Percentiles rank a stretch among this genome's conserved stretches.
Evolutionary conservation across 192 early-diverging fungal genomes (phyloP).

Genomic region (Linnemannia exigua): DNA sequence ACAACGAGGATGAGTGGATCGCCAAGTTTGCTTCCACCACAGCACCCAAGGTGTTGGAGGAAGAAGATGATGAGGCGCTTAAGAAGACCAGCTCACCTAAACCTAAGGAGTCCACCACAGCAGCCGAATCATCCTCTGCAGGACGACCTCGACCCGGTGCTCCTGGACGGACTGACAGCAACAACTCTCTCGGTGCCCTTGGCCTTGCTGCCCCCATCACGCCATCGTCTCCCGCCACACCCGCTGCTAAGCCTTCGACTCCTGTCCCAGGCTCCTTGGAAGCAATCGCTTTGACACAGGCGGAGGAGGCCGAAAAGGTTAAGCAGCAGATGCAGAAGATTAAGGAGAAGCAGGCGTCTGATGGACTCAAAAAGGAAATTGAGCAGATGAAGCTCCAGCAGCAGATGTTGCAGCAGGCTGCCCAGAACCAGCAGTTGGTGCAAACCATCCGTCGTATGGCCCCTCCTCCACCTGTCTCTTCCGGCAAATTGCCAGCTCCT

Average conservation of each 20-base stretch:
- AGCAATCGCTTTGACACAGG: slow-evolving; percentile 31
- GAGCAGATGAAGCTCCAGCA: slow-evolving; percentile 39
- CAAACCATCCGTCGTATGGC: slow-evolving; percentile 46
- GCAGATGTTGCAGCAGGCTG: slow-evolving; percentile 43
- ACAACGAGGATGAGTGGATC: slow-evolving; percentile 55
- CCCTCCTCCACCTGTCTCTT: slow-evolving; percentile 48
- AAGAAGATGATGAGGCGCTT: slow-evolving; percentile 35
- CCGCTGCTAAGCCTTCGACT: slow-evolving; percentile 24
- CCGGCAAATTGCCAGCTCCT: slow-evolving; percentile 34
- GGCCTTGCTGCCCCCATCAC: slow-evolving; percentile 29
- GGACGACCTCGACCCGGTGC: slow-evolving; percentile 52
- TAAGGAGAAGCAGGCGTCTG: slow-evolving; percentile 36
- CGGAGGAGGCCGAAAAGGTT: slow-evolving; percentile 45
- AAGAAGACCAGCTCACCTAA: slow-evolving; percentile 37
- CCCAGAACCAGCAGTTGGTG: slow-evolving; percentile 38
- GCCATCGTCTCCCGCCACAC: slow-evolving; percentile 25
- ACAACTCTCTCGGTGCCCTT: slow-evolving; percentile 40
- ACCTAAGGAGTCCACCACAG: slow-evolving; percentile 21
- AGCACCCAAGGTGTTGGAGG: slow-evolving; percentile 22
- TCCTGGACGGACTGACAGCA: slow-evolving; percentile 47
- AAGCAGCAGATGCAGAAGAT: slow-evolving; percentile 46
- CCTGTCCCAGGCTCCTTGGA: slow-evolving; percentile 41
- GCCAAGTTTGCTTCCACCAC: slow-evolving; percentile 35
- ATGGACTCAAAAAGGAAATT: slow-evolving; percentile 43
- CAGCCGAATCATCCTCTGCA: slow-evolving; percentile 30